These are phyloP conservation scores for Exophiala calicioides DNA, from an alignment of 2,329 filamentous ascomycete species.

Conservation along the genomic window DNA sequence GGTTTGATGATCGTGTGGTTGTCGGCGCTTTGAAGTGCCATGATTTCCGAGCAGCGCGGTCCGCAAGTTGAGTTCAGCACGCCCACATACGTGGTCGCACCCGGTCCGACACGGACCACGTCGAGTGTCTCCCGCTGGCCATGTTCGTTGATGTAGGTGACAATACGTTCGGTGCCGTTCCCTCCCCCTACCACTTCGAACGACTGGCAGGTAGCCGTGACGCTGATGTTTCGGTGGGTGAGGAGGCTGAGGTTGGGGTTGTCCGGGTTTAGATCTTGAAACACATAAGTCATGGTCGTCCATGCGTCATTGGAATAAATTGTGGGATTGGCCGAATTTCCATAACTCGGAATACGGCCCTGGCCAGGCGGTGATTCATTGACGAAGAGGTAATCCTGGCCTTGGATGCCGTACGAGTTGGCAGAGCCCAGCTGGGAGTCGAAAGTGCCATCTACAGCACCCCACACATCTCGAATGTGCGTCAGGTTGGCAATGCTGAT, in stretches of 20 bases:
- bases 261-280: constrained; percentile 20
- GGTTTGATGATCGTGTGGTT: constrained; percentile 14
- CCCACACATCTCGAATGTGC: constrained; percentile 59
- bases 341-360: constrained; percentile 10
- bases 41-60: constrained; percentile 26
- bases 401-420: constrained; percentile 27
- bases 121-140: constrained; percentile 12
- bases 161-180: constrained; percentile 12
- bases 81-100: constrained; percentile 26
- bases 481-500: constrained; percentile 91
- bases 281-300: constrained; percentile 21
- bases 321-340: constrained; percentile 20
- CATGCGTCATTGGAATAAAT: constrained; percentile 20
- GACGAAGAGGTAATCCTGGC: constrained; percentile 26
- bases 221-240: constrained; percentile 21
- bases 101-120: constrained; percentile 17
- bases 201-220: constrained; percentile 14
- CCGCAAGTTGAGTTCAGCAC: constrained; percentile 28
- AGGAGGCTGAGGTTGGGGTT: constrained; percentile 18
- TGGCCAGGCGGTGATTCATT: constrained; percentile 17
- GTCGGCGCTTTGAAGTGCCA: constrained; percentile 23
- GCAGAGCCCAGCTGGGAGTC: constrained; percentile 24
- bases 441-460: constrained; percentile 14
- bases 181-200: constrained; percentile 16
- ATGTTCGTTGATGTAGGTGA: constrained; percentile 20